Percentiles rank a stretch among this genome's conserved stretches.
Evolutionary conservation across 2,329 filamentous ascomycete genomes (phyloP).

Genomic region (Penicillium decumbens): DNA sequence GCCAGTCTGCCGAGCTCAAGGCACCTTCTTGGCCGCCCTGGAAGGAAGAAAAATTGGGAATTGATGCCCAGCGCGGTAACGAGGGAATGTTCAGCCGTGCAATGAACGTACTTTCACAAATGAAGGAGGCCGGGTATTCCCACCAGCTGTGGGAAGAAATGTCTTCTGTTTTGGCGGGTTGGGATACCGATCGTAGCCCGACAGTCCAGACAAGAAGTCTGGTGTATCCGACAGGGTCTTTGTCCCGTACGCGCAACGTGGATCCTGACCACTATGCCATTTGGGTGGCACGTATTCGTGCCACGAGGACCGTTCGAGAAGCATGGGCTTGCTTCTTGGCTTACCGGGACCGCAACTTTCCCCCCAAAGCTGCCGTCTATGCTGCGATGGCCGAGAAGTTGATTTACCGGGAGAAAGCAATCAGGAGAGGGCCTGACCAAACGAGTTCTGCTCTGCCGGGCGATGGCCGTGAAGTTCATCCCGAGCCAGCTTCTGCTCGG

Average conservation of each 20-base stretch:
- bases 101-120: slow-evolving; percentile 51
- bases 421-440: slow-evolving; percentile 19
- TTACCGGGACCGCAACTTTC: slow-evolving; percentile 45
- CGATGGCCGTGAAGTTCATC: slow-evolving; percentile 52
- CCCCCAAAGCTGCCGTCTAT: slow-evolving; percentile 45
- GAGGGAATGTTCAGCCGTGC: slow-evolving; percentile 56
- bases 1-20: slow-evolving; percentile 56
- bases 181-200: slow-evolving; percentile 60
- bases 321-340: slow-evolving; percentile 62
- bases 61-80: slow-evolving; percentile 55
- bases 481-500: slow-evolving; percentile 53
- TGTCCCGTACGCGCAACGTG: slow-evolving; percentile 4
- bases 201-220: slow-evolving; percentile 57
- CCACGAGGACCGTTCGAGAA: slow-evolving; percentile 58
- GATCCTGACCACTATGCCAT: slow-evolving; percentile 31
- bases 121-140: slow-evolving; percentile 57
- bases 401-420: slow-evolving; percentile 35
- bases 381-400: slow-evolving; percentile 57
- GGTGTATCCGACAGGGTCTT: slow-evolving; percentile 30
- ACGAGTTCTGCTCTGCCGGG: slow-evolving; percentile 46
- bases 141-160: slow-evolving; percentile 50
- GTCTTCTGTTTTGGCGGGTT: slow-evolving; percentile 55
- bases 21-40: slow-evolving; percentile 61
- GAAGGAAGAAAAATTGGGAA: slow-evolving; percentile 58
- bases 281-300: slow-evolving; percentile 56